phyloP scores from a whole-genome alignment of 495 filamentous ascomycete species.

The Rostrohypoxylon terebratum region DNA sequence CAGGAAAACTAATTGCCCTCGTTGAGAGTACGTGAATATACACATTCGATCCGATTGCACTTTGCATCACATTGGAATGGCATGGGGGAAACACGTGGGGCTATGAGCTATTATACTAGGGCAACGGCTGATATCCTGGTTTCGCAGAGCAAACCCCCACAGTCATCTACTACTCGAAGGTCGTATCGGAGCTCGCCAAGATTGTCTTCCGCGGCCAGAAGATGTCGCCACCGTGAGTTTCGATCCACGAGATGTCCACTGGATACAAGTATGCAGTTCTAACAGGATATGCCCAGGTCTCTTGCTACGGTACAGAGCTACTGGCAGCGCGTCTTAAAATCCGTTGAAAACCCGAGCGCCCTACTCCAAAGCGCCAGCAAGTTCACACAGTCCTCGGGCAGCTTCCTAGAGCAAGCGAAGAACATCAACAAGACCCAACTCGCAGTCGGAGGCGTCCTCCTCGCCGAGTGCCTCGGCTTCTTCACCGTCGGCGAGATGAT shows the following conservation, averaged over 20 bases:
- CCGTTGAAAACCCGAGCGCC: constrained; percentile 70
- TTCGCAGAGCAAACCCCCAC: constrained; percentile 82
- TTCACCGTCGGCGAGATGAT: constrained; percentile 99
- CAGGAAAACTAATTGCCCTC: constrained; percentile 81
- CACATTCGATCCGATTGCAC: background rate
- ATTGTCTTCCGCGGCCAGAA: constrained; percentile 88
- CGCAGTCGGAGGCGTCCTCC: constrained; percentile 75
- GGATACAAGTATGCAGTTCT: constrained; percentile 30
- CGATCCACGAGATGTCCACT: background rate
- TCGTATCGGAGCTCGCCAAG: constrained; percentile 86
- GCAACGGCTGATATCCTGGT: constrained; percentile 46
- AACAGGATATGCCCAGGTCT: constrained; percentile 64
- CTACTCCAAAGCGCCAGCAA: constrained; percentile 56
- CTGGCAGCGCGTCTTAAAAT: constrained; percentile 78
- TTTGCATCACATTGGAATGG: constrained; percentile 4
- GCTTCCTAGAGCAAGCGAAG: constrained; percentile 71
- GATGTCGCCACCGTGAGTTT: constrained; percentile 93
- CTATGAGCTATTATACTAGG: background rate
- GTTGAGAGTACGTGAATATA: constrained; percentile 79
- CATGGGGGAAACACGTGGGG: background rate
- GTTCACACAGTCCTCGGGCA: constrained; percentile 48
- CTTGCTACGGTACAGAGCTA: constrained; percentile 86
- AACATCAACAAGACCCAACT: constrained; percentile 77
- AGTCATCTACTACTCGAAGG: constrained; percentile 88
- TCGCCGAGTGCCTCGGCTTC: constrained; percentile 92